Evolutionary conservation across 768 basidiomycete genomes (phyloP).

Genomic region (Amanita phalloides): DNA sequence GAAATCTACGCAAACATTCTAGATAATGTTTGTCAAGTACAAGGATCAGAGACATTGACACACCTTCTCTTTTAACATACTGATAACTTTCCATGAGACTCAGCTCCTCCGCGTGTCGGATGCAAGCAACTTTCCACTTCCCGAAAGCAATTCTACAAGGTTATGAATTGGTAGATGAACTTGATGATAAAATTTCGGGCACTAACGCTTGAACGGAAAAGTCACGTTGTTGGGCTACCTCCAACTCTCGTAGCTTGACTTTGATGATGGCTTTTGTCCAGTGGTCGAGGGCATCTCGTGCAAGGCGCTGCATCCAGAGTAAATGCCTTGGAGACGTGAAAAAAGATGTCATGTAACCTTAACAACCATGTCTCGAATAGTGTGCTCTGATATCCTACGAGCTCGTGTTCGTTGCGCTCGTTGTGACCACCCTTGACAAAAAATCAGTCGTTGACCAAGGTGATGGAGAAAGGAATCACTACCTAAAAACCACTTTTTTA

Average conservation of each 20-base stretch:
- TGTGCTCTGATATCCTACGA: constrained; percentile 1
- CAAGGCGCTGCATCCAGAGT: constrained; percentile 32
- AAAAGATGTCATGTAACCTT: constrained; percentile 10
- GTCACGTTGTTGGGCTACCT: constrained; percentile 38
- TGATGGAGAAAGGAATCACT: not conserved
- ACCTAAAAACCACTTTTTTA: constrained; percentile 13
- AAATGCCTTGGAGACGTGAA: constrained; percentile 6
- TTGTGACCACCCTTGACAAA: constrained; percentile 6
- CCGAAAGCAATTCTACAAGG: constrained; percentile 40
- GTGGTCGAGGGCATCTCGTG: constrained; percentile 32
- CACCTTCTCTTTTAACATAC: constrained; percentile 73
- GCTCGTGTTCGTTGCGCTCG: not conserved
- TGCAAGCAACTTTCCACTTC: constrained; percentile 58
- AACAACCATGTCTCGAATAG: constrained; percentile 8
- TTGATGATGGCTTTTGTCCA: constrained; percentile 74
- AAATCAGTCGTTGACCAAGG: not conserved
- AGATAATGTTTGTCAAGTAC: constrained; percentile 5
- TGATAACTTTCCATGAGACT: constrained; percentile 81
- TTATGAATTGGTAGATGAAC: not conserved
- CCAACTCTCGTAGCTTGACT: constrained; percentile 63
- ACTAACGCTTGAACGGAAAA: constrained; percentile 21
- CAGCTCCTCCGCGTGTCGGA: constrained; percentile 58
- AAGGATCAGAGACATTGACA: constrained; percentile 3
- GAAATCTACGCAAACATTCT: constrained; percentile 62
- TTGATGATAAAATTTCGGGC: not conserved